Evolutionary conservation across 495 filamentous ascomycete genomes (phyloP).

Genomic region (Neurospora sp.): DNA sequence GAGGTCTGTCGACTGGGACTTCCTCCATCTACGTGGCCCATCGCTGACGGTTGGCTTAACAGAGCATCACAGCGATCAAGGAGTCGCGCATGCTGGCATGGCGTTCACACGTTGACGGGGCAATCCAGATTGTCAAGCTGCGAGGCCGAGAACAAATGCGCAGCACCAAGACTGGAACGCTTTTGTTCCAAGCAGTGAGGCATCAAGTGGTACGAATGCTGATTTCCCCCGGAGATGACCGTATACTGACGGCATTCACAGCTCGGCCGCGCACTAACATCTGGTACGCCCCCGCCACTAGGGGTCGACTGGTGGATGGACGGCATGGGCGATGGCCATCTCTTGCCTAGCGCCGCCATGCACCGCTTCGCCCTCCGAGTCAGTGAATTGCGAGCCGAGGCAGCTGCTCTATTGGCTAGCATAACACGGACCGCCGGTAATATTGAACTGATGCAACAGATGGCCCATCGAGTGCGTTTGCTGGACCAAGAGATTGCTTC

Average conservation of each 20-base stretch:
- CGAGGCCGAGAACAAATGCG: slow-evolving; percentile 39
- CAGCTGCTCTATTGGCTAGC: slow-evolving; percentile 24
- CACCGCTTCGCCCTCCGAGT: slow-evolving; percentile 33
- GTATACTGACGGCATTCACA: slow-evolving; percentile 6
- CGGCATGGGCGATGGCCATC: slow-evolving; percentile 24
- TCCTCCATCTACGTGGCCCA: not conserved
- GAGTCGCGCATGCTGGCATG: slow-evolving; percentile 37
- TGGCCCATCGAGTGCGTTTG: slow-evolving; percentile 25
- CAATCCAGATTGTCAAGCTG: slow-evolving; percentile 39
- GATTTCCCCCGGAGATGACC: not conserved
- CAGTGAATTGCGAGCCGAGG: slow-evolving; percentile 32
- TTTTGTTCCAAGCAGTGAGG: slow-evolving; percentile 39
- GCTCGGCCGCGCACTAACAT: slow-evolving; percentile 34
- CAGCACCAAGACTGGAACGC: slow-evolving; percentile 31
- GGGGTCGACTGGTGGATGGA: slow-evolving; percentile 41
- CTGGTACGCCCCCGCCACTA: slow-evolving; percentile 25
- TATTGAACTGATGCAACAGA: slow-evolving; percentile 22
- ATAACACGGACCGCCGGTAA: slow-evolving; percentile 22
- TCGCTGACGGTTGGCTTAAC: slow-evolving; percentile 11
- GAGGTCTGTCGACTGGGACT: slow-evolving; percentile 5
- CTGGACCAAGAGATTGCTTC: slow-evolving; percentile 31
- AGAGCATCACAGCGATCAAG: slow-evolving; percentile 36
- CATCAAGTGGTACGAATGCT: slow-evolving; percentile 34
- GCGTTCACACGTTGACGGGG: slow-evolving; percentile 44
- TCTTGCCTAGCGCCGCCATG: slow-evolving; percentile 20